phyloP scores from a whole-genome alignment of 441 rosid species.

The Arabidopsis lyrata region DNA sequence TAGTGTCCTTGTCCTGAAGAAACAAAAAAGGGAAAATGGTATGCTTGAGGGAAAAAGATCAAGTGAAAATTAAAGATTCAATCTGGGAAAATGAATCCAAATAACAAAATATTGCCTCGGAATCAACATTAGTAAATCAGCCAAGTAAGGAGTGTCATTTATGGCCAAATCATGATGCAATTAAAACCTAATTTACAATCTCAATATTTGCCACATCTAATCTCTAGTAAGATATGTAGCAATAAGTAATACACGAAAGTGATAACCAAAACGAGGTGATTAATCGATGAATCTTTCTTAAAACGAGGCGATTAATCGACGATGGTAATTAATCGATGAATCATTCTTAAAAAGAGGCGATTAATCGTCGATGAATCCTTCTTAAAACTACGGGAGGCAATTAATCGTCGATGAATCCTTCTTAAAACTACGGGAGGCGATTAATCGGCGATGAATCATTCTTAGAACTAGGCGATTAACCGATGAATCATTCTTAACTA shows the following conservation, averaged over 20 bases:
- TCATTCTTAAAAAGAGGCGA: too few relatives aligned
- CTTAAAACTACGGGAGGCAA: not conserved
- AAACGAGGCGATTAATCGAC: not conserved
- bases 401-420: too few relatives aligned
- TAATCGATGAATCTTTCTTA: not conserved
- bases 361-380: not conserved
- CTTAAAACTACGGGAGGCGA: too few relatives aligned
- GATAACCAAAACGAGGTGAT: not conserved
- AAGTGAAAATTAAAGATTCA: not conserved
- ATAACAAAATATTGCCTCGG: not conserved
- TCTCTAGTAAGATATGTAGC: conserved; percentile 9
- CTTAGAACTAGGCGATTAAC: too few relatives aligned
- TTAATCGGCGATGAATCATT: too few relatives aligned
- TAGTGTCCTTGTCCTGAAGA: conserved; percentile 35
- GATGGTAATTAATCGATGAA: not conserved
- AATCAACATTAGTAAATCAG: not conserved
- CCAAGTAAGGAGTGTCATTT: not conserved
- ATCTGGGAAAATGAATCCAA: not conserved
- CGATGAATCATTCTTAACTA: too few relatives aligned
- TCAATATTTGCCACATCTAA: conserved; percentile 11
- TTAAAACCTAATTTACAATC: not conserved
- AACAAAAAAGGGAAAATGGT: not conserved
- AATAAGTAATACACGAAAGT: not conserved
- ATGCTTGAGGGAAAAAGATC: not conserved
- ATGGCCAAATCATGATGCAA: conserved; percentile 7